These are phyloP conservation scores for Hygrophorus russula DNA, from an alignment of 768 basidiomycete genomes.

Conservation along the genomic window DNA sequence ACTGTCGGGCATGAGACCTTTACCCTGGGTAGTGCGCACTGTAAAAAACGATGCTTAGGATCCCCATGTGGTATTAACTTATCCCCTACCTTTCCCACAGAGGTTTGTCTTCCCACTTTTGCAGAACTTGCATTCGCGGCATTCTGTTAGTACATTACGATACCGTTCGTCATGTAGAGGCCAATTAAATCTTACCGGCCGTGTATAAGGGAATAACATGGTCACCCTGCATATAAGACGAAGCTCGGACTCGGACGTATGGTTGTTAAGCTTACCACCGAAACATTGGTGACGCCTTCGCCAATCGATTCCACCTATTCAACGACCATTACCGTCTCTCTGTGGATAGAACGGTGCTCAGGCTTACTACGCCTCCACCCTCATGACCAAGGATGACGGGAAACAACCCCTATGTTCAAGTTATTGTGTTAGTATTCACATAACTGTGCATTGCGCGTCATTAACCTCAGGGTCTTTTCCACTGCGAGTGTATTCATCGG, in stretches of 20 bases:
- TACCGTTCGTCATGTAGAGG: not conserved
- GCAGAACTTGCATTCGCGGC: conserved; percentile 97
- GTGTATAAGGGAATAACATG: conserved; percentile 97
- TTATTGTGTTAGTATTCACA: conserved; percentile 1
- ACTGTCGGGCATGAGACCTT: conserved; percentile 90
- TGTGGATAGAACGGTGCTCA: not conserved
- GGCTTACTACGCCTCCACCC: conserved; percentile 76
- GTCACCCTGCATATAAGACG: conserved; percentile 44
- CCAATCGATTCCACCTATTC: conserved; percentile 91
- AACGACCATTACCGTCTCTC: not conserved
- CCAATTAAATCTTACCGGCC: conserved; percentile 47
- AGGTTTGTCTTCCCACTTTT: conserved; percentile 97
- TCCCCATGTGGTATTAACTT: not conserved
- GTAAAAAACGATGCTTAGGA: conserved; percentile 6
- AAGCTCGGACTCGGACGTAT: not conserved
- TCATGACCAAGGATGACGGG: conserved; percentile 93
- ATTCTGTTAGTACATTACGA: conserved; percentile 41
- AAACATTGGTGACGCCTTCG: conserved; percentile 74
- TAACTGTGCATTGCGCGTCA: not conserved
- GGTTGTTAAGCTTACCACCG: conserved; percentile 16
- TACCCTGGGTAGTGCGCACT: conserved; percentile 91
- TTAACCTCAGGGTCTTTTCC: conserved; percentile 89
- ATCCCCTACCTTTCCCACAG: conserved; percentile 70
- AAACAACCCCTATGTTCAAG: conserved; percentile 57
- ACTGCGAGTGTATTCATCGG: conserved; percentile 94